phyloP scores from a whole-genome alignment of 1,139 yeast species.

The Chernovozyma aurita region DNA sequence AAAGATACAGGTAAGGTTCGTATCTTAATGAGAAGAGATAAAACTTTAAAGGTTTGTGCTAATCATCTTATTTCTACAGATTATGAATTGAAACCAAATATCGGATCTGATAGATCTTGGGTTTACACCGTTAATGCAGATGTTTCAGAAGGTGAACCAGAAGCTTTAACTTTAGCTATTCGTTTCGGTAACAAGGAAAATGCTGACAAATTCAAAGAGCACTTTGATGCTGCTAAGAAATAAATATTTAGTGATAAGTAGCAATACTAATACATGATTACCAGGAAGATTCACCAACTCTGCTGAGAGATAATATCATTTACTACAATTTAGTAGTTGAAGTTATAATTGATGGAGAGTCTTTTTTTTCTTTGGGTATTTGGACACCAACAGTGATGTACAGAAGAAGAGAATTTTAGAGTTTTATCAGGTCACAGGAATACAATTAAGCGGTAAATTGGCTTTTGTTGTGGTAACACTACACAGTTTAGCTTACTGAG shows the following conservation, averaged over 20 bases:
- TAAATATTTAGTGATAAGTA: neutral
- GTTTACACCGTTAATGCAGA: slow-evolving; percentile 94
- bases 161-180: slow-evolving; percentile 94
- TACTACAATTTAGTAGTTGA: neutral
- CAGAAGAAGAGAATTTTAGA: too few relatives aligned
- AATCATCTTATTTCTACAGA: slow-evolving; percentile 89
- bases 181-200: slow-evolving; percentile 96
- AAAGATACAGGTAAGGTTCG: slow-evolving; percentile 77
- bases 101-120: slow-evolving; percentile 98
- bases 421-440: too few relatives aligned
- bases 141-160: slow-evolving; percentile 92
- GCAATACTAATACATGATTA: neutral
- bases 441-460: too few relatives aligned
- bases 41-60: slow-evolving; percentile 96
- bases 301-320: neutral
- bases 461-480: too few relatives aligned
- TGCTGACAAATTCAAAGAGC: slow-evolving; percentile 92
- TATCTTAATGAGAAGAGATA: slow-evolving; percentile 97
- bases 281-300: neutral
- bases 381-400: neutral
- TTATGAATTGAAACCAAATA: slow-evolving; percentile 83
- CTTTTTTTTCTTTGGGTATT: too few relatives aligned
- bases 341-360: too few relatives aligned
- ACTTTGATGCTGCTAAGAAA: slow-evolving; percentile 78
- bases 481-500: too few relatives aligned